phyloP scores from a whole-genome alignment of 306 rosid species.

The Bauhinia variegata region DNA sequence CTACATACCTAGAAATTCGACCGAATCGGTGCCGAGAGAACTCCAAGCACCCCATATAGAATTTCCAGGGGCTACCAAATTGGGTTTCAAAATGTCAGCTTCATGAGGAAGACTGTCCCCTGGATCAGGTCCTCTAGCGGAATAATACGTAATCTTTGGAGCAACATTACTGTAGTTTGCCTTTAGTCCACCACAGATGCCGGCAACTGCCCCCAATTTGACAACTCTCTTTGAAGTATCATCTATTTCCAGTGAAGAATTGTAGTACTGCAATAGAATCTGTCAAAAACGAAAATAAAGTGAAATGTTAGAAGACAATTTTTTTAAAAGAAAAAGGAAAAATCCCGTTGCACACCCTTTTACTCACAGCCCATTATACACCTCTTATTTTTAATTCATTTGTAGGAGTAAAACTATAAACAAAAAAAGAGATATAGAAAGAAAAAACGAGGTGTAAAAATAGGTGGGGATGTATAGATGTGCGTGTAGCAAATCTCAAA shows the following conservation, averaged over 20 bases:
- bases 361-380: no score
- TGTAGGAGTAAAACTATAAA: no score
- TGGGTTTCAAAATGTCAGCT: slow-evolving; percentile 92
- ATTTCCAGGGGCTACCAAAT: slow-evolving; percentile 96
- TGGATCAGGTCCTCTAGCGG: slow-evolving; percentile 99
- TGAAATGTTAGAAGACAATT: no score
- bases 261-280: slow-evolving; percentile 83
- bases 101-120: slow-evolving; percentile 75
- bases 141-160: slow-evolving; percentile 88
- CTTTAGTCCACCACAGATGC: slow-evolving; percentile 74
- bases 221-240: slow-evolving; percentile 53
- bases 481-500: no score
- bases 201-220: slow-evolving; percentile 79
- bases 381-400: no score
- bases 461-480: no score
- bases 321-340: no score
- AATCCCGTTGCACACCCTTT: no score
- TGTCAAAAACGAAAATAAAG: slow-evolving; percentile 44
- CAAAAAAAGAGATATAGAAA: no score
- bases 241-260: slow-evolving; percentile 82
- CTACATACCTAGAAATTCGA: slow-evolving; percentile 73
- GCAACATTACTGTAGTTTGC: slow-evolving; percentile 68
- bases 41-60: slow-evolving; percentile 98
- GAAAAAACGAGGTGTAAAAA: no score
- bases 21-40: slow-evolving; percentile 75